Conservation (phyloP, 768 basidiomycete species). For the Calvatia gigantea region DNA sequence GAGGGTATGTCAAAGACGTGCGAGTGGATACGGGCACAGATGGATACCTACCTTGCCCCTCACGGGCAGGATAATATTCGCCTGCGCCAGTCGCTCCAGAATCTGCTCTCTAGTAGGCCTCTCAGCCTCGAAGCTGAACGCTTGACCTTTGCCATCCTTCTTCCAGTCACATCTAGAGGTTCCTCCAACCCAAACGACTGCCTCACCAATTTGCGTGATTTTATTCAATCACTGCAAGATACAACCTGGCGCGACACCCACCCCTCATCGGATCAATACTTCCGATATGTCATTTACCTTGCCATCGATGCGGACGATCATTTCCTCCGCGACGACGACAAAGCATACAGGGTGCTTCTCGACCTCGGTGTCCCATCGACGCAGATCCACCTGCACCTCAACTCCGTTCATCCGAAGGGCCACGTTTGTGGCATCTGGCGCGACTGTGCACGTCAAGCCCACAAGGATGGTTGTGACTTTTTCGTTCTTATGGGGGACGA, state of each 20-base stretch:
- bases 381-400: conserved; percentile 28
- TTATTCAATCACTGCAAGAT: conserved; percentile 37
- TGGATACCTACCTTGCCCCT: conserved; percentile 21
- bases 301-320: conserved; percentile 49
- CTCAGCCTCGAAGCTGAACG: conserved; percentile 30
- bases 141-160: conserved; percentile 46
- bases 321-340: conserved; percentile 27
- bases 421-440: conserved; percentile 54
- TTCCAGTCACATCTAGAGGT: conserved; percentile 56
- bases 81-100: not conserved
- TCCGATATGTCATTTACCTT: conserved; percentile 37
- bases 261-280: not conserved
- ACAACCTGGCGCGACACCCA: conserved; percentile 44
- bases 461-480: conserved; percentile 45
- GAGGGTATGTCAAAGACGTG: conserved; percentile 46
- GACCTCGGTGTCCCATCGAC: conserved; percentile 28
- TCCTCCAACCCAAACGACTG: conserved; percentile 30
- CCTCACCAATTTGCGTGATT: conserved; percentile 36
- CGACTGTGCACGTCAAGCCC: conserved; percentile 44
- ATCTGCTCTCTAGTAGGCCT: conserved; percentile 33
- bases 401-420: conserved; percentile 38
- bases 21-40: conserved; percentile 43
- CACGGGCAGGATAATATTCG: not conserved
- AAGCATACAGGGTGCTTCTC: conserved; percentile 33
- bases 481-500: conserved; percentile 55